Evolutionary conservation across 1,284 basidiomycete genomes (phyloP).

Genomic region (Gymnopus androsaceus): DNA sequence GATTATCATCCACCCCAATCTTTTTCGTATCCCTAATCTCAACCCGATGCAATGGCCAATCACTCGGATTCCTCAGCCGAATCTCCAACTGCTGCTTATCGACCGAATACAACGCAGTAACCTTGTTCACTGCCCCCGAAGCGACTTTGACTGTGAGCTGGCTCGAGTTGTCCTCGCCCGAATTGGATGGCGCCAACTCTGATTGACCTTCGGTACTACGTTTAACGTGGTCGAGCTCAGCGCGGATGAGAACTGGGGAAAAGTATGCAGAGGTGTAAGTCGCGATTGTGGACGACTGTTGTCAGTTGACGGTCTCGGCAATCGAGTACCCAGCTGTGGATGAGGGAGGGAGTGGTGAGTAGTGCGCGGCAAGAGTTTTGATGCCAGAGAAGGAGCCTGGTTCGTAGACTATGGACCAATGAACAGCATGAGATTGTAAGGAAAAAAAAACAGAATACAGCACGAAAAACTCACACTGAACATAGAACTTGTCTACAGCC

Average conservation of each 20-base stretch:
- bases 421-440: slow-evolving; percentile 2
- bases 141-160: slow-evolving; percentile 75
- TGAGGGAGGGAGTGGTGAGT: slow-evolving; percentile 77
- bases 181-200: slow-evolving; percentile 58
- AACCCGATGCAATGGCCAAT: slow-evolving; percentile 90
- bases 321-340: slow-evolving; percentile 84
- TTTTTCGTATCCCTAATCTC: slow-evolving; percentile 86
- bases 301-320: slow-evolving; percentile 92
- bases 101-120: slow-evolving; percentile 80
- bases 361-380: slow-evolving; percentile 77
- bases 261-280: slow-evolving; percentile 86
- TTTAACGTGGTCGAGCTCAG: slow-evolving; percentile 81
- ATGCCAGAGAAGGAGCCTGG: slow-evolving; percentile 57
- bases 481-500: slow-evolving; percentile 82
- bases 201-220: slow-evolving; percentile 62
- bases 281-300: slow-evolving; percentile 70
- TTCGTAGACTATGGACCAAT: slow-evolving; percentile 57
- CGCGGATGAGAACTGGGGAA: slow-evolving; percentile 85
- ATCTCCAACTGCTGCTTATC: slow-evolving; percentile 97
- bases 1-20: slow-evolving; percentile 87
- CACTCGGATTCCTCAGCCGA: slow-evolving; percentile 80
- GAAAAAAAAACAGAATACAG: slow-evolving; percentile 2
- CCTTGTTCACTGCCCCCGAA: slow-evolving; percentile 64
- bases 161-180: no score
- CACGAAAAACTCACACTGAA: slow-evolving; percentile 63